Evolutionary conservation across 768 basidiomycete species (phyloP), one percentile per base, ranked within the genome.

Genomic region (Lactarius vividus): DNA sequence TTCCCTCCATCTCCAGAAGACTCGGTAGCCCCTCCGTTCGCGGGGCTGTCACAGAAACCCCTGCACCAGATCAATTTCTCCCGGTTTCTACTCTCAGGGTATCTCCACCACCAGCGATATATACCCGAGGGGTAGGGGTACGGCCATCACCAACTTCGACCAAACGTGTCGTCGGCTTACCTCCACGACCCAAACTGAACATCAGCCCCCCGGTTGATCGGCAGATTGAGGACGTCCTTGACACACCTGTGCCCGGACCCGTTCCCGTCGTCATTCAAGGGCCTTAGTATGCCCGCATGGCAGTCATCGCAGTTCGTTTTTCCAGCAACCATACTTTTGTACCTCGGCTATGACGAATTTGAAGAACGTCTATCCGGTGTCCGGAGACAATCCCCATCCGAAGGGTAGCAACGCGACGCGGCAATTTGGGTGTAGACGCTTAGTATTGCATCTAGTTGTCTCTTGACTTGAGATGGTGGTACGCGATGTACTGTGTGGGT

Each of bases 81-180:
- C n/a, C n/a, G 3, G 37, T 4, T 33, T 53, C 61, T 35, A 42
- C 33, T 35, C 31, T 31, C 35, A 29, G 33, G 13, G 13, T 23
- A 31, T 26, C 26, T 13, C 53, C 57, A 26, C 15, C 29, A 56
- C 28, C 28, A 29, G 9, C 35, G 10, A 23, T 5, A 49, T 56
- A 61, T 26, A 28, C n/a, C 9, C 44, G 54, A 42, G 42, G 35
- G 18, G 49, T 39, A 42, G 42, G 35, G 18, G 49, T 39, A n/a
- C 57, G 46, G 7, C 26, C 39, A 40, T n/a, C 33, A 31, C n/a
- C 16, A n/a, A 42, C 57, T 26, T 31, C 29, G 4, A 28, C 26
- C 26, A 60, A 57, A 55, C 69, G 69, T n/a, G 57, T 42, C 11
- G 67, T 64, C 10, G 75, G 75, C 18, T 61, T 76, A 23, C 76